Evolutionary conservation across 1,139 yeast genomes (phyloP), one percentile per base, ranked within the genome.

Genomic region (Geotrichum carabidarum): DNA sequence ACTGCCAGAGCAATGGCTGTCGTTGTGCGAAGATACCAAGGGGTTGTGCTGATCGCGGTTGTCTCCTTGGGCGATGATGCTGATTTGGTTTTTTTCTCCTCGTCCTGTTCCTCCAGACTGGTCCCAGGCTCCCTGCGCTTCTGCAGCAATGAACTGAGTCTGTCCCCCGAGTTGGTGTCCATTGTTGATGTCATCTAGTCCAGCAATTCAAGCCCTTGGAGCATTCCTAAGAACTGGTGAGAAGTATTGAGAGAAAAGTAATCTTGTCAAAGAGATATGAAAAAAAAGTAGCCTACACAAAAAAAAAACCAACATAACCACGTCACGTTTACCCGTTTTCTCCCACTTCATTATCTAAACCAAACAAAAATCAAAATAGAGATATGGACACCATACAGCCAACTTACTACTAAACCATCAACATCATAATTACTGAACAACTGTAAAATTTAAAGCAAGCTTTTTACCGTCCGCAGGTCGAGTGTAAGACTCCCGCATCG

Each of bases 1-100:
- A 76, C 57, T 51, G 53, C 60, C 49, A 50, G 53, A 35, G 60
- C 48, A 31, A 57, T 43, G 34, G 51, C 46, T 14, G 51, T 35
- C 7, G 44, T 17, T 31, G 55, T 47, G 22, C 46, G 43, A 5
- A 51, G 49, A 27, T 45, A 51, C 50, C 49, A 45, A n/a, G 49
- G 49, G n/a, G 48, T 32, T 6, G 27, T 3, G 27, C 27, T 22
- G 27, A 22, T 22, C 27, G 27, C 5, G 27, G 27, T 22, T 22
- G 27, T 22, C 27, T 22, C 27, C 27, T 5, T 22, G 27, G 27
- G 27, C 27, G 27, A 22, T 22, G 27, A 22, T 22, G 27, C 27
- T 22, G 27, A 22, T 22, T 22, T 22, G 27, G 27, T 22, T 22
- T 12, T 22, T 22, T 12, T 38, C 17, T 14, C 17, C 17, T 14